Evolutionary conservation across 176 grass and related monocot genomes (phyloP).

Genomic region (Cenchrus fungigraminus): DNA sequence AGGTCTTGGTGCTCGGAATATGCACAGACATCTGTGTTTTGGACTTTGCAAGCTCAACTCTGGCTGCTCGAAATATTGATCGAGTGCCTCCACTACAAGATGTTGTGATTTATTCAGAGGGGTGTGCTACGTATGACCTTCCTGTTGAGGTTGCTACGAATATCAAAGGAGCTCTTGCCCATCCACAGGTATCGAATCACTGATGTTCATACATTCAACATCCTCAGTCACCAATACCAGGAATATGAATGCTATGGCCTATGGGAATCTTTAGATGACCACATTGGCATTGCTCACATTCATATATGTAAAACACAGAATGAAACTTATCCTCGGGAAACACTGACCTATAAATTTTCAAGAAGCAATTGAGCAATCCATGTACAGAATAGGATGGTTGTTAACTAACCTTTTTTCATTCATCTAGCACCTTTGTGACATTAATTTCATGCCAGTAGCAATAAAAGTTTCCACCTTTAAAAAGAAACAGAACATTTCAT

Average conservation of each 20-base stretch:
- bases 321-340: background rate
- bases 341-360: background rate
- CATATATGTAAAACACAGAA: background rate
- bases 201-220: background rate
- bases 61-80: slow-evolving; percentile 82
- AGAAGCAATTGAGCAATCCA: background rate
- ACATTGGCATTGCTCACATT: background rate
- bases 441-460: background rate
- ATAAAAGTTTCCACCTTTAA: background rate
- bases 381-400: background rate
- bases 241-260: background rate
- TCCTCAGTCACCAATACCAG: background rate
- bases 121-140: slow-evolving; percentile 91
- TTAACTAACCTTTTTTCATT: background rate
- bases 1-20: slow-evolving; percentile 84
- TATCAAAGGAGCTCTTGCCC: slow-evolving; percentile 70
- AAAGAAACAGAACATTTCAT: background rate
- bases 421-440: background rate
- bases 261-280: background rate
- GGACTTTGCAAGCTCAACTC: slow-evolving; percentile 76
- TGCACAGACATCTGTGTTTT: slow-evolving; percentile 88
- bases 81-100: slow-evolving; percentile 71
- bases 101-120: slow-evolving; percentile 81
- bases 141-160: slow-evolving; percentile 65
- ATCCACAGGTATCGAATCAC: slow-evolving; percentile 72